A percentile compares a stretch with the other conserved stretches of the same genome.
phyloP scores from a whole-genome alignment of 2,329 filamentous ascomycete genomes.

The Ceratocystis colombiana region DNA sequence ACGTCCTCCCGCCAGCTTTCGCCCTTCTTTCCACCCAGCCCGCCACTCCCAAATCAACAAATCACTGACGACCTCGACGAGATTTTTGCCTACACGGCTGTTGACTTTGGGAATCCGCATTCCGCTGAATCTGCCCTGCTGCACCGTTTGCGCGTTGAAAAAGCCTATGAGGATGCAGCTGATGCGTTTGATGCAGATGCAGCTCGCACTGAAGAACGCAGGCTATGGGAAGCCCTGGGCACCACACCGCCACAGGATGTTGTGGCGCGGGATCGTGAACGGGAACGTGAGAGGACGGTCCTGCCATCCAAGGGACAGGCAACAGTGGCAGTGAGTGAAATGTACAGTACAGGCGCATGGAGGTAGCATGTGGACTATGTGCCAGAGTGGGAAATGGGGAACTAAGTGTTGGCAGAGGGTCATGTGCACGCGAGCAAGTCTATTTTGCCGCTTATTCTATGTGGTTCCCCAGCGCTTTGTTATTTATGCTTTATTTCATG shows the following conservation, averaged over 20 bases:
- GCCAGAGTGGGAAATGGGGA: constrained; percentile 38
- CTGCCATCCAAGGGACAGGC: constrained; percentile 8
- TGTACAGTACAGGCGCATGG: constrained; percentile 35
- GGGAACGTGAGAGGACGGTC: background rate
- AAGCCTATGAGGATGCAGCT: constrained; percentile 38
- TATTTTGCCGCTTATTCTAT: background rate
- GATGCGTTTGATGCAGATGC: constrained; percentile 36
- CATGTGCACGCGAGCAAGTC: too few species aligned
- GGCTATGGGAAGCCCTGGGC: constrained; percentile 39
- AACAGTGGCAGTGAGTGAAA: constrained; percentile 13
- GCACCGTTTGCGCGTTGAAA: constrained; percentile 36
- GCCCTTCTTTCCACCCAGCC: constrained; percentile 15
- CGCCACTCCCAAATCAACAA: constrained; percentile 21
- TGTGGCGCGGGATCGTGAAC: constrained; percentile 28
- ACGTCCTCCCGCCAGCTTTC: constrained; percentile 4
- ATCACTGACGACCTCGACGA: constrained; percentile 30
- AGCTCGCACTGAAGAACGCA: constrained; percentile 36
- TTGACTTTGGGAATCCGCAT: constrained; percentile 34
- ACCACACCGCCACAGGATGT: constrained; percentile 34
- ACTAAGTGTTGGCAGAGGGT: background rate
- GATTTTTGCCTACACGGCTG: constrained; percentile 36
- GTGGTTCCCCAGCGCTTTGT: background rate
- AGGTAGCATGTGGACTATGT: constrained; percentile 33
- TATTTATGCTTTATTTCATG: background rate
- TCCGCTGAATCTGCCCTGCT: constrained; percentile 34